These are phyloP conservation scores for Metroxylon sagu DNA, from an alignment of 176 grass and related monocot species.

Conservation along the genomic window DNA sequence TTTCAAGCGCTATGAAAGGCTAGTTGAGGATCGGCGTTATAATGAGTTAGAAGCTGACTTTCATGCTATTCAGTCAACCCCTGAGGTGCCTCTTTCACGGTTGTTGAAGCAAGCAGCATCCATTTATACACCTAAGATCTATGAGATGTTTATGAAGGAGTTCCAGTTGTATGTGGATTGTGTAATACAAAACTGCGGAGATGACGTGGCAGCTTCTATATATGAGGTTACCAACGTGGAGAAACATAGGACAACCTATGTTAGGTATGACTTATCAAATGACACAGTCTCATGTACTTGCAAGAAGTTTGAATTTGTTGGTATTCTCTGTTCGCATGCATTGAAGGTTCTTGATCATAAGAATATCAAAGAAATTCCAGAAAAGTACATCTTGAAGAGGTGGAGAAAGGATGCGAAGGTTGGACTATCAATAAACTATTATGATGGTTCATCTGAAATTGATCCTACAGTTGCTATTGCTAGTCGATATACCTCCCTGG, in stretches of 20 bases:
- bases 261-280: constrained; percentile 21
- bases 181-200: constrained; percentile 26
- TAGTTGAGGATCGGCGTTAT: constrained; percentile 26
- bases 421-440: constrained; percentile 5
- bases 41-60: constrained; percentile 34
- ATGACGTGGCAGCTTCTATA: constrained; percentile 11
- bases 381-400: constrained; percentile 37
- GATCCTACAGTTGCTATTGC: constrained; percentile 32
- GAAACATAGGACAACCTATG: constrained; percentile 28
- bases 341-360: constrained; percentile 38
- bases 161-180: constrained; percentile 39
- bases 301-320: constrained; percentile 29
- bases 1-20: constrained; percentile 32
- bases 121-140: constrained; percentile 24
- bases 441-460: constrained; percentile 25
- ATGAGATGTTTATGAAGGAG: constrained; percentile 29
- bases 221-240: constrained; percentile 33
- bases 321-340: constrained; percentile 30
- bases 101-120: constrained; percentile 31
- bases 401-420: constrained; percentile 29
- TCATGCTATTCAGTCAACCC: constrained; percentile 9
- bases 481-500: constrained; percentile 25
- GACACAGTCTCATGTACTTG: constrained; percentile 28
- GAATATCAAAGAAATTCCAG: constrained; percentile 43
- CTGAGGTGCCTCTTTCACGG: constrained; percentile 23